A percentile compares a stretch with the other conserved stretches of the same genome.
Conservation (phyloP, 257 asterid species). For the Penstemon davidsonii region DNA sequence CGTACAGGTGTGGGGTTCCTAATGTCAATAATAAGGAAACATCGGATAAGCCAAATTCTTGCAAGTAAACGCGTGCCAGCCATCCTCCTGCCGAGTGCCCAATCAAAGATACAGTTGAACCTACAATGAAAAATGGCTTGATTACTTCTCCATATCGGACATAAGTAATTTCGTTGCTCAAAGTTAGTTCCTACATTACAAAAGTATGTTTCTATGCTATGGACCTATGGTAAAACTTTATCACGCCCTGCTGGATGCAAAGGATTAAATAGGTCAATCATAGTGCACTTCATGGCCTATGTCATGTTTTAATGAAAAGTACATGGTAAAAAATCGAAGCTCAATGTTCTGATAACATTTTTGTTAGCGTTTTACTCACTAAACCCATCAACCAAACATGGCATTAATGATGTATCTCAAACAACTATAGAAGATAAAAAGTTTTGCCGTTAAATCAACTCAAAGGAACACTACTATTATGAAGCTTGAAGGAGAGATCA, state of each 20-base stretch:
- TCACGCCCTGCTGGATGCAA: conserved; percentile 33
- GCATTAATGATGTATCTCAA: not conserved
- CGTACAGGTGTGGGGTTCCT: conserved; percentile 96
- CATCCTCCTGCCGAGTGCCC: conserved; percentile 99
- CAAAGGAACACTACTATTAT: not conserved
- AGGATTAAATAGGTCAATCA: conserved; percentile 27
- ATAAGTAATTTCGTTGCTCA: not conserved
- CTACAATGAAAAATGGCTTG: conserved; percentile 48
- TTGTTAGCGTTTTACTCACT: too few species aligned
- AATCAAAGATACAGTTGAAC: conserved; percentile 67
- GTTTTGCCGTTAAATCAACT: not conserved
- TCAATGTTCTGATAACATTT: too few species aligned
- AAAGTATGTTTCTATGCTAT: not conserved
- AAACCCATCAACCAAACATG: too few species aligned
- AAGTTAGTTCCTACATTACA: conserved; percentile 7
- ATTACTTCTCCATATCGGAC: conserved; percentile 16
- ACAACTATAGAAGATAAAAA: not conserved
- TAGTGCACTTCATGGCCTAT: not conserved
- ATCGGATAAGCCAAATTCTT: conserved; percentile 67
- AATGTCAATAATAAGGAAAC: conserved; percentile 73
- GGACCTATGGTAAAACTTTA: conserved; percentile 22
- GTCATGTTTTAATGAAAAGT: too few species aligned
- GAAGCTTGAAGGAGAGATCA: not conserved
- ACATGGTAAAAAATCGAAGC: too few species aligned
- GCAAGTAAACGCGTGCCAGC: conserved; percentile 89